Conservation (phyloP, 108 stramenopile genomes). For the Parietichytrium sp. region DNA sequence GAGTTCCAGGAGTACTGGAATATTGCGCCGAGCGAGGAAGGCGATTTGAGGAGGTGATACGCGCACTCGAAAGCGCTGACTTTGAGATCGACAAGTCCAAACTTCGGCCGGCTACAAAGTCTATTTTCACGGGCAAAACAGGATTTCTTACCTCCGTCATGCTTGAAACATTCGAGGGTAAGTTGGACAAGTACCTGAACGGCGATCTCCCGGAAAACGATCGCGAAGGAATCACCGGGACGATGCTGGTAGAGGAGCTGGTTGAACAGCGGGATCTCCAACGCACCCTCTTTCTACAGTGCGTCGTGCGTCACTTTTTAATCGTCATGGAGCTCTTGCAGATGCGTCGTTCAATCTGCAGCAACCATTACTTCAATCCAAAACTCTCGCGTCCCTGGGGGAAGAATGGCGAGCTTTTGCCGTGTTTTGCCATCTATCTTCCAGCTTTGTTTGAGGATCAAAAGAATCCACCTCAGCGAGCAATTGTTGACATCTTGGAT, state of each 20-base stretch:
- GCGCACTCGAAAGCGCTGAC: background rate
- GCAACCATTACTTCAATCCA: constrained; percentile 5
- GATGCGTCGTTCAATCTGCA: background rate
- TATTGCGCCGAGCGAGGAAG: background rate
- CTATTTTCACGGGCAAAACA: background rate
- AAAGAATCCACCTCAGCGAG: background rate
- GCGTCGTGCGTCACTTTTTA: constrained; percentile 2
- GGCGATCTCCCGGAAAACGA: constrained; percentile 14
- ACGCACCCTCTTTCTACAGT: background rate
- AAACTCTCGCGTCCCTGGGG: constrained; percentile 12
- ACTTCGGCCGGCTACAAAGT: background rate
- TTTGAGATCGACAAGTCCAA: background rate
- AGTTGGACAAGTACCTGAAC: background rate
- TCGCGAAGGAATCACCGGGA: background rate
- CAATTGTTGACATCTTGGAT: background rate
- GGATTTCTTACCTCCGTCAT: constrained; percentile 2
- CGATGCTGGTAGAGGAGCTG: background rate
- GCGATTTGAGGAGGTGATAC: background rate
- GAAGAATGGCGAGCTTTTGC: background rate
- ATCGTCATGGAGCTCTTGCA: constrained; percentile 33
- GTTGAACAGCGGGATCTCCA: background rate
- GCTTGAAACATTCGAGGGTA: background rate
- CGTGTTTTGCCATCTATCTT: background rate
- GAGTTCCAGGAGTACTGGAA: background rate
- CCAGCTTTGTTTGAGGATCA: background rate